Evolutionary conservation across 2,329 filamentous ascomycete genomes (phyloP).

Genomic region (Didymella exigua): DNA sequence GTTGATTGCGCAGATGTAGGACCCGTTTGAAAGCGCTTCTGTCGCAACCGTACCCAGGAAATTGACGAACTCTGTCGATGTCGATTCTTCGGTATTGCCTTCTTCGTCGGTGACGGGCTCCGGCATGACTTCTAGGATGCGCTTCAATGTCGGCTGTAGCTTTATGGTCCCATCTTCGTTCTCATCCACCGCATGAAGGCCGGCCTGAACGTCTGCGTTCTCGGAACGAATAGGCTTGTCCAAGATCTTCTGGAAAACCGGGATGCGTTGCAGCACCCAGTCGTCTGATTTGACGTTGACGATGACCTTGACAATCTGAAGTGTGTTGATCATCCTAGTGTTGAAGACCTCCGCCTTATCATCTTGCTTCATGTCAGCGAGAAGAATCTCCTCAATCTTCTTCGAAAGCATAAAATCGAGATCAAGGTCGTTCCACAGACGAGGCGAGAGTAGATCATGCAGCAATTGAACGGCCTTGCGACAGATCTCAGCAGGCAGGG

Average conservation of each 20-base stretch:
- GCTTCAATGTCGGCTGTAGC: constrained; percentile 75
- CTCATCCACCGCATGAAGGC: constrained; percentile 75
- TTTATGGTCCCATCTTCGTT: constrained; percentile 65
- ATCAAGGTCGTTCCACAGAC: constrained; percentile 90
- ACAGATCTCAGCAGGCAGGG: constrained; percentile 75
- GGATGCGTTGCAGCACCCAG: constrained; percentile 82
- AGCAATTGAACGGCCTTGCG: constrained; percentile 83
- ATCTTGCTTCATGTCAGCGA: constrained; percentile 66
- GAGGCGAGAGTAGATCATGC: constrained; percentile 80
- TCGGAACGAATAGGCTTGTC: constrained; percentile 90
- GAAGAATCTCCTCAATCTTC: constrained; percentile 83
- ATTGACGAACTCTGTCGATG: constrained; percentile 84
- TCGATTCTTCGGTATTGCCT: constrained; percentile 74
- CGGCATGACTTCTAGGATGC: constrained; percentile 87
- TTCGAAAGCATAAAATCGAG: constrained; percentile 84
- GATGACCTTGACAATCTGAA: constrained; percentile 90
- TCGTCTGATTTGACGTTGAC: constrained; percentile 86
- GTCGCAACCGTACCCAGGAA: constrained; percentile 86
- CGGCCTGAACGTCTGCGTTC: constrained; percentile 91
- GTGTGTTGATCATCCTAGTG: constrained; percentile 88
- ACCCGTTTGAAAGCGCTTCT: constrained; percentile 79
- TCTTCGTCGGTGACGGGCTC: constrained; percentile 83
- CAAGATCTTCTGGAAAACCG: constrained; percentile 81
- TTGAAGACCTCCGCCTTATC: constrained; percentile 72
- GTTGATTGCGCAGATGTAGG: constrained; percentile 88